These are phyloP conservation scores for Diplodia corticola DNA, from an alignment of 2,329 filamentous ascomycete genomes.

Conservation along the genomic window DNA sequence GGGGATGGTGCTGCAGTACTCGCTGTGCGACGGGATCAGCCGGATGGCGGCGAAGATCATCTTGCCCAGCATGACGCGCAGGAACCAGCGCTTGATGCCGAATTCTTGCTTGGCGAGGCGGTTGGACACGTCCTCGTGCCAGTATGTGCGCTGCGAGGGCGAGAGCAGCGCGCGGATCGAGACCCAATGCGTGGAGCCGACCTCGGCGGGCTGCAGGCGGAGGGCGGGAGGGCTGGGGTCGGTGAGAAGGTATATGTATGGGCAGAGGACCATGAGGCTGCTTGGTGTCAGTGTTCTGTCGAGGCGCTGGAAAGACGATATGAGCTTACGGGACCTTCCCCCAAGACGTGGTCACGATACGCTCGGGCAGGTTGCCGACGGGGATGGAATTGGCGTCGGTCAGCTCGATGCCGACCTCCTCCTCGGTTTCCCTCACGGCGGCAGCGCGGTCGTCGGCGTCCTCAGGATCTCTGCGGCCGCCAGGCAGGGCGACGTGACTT, in stretches of 20 bases:
- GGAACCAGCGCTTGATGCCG: slow-evolving; percentile 54
- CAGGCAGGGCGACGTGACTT: slow-evolving; percentile 67
- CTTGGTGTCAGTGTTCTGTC: not conserved
- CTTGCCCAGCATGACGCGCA: slow-evolving; percentile 60
- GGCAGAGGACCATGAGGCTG: slow-evolving; percentile 68
- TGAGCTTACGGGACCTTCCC: slow-evolving; percentile 60
- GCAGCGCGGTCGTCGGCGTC: slow-evolving; percentile 64
- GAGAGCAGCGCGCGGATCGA: slow-evolving; percentile 62
- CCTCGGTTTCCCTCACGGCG: slow-evolving; percentile 63
- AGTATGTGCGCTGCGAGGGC: slow-evolving; percentile 59
- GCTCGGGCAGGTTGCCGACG: slow-evolving; percentile 65
- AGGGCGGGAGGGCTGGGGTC: slow-evolving; percentile 57
- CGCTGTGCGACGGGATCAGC: slow-evolving; percentile 61
- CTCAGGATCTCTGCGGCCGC: slow-evolving; percentile 65
- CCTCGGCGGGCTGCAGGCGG: slow-evolving; percentile 66
- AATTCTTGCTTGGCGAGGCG: slow-evolving; percentile 60
- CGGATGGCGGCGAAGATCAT: slow-evolving; percentile 69
- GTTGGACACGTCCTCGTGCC: slow-evolving; percentile 64
- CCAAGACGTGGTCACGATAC: slow-evolving; percentile 67
- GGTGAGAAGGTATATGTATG: slow-evolving; percentile 66
- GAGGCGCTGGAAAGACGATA: not conserved
- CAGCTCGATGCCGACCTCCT: slow-evolving; percentile 67
- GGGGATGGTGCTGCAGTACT: slow-evolving; percentile 56
- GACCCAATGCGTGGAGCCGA: slow-evolving; percentile 70
- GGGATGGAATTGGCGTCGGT: slow-evolving; percentile 46